Percentiles rank a stretch among this genome's conserved stretches.
Evolutionary conservation across 768 basidiomycete species (phyloP).

Genomic region (Leccinum longicurvipes): DNA sequence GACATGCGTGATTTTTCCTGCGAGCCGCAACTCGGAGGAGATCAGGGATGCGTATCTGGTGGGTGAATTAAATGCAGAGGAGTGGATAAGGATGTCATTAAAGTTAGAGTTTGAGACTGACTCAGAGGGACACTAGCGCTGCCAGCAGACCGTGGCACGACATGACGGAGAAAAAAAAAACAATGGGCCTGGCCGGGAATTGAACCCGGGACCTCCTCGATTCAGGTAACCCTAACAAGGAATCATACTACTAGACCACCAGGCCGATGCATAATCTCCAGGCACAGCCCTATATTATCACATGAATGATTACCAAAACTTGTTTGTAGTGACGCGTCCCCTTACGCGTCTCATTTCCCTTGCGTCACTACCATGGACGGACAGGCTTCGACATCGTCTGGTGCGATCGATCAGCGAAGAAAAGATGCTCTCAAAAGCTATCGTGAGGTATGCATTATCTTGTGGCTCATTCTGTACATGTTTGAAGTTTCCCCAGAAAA

Average conservation of each 20-base stretch:
- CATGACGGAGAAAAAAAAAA: conserved; percentile 2
- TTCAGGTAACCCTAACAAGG: conserved; percentile 44
- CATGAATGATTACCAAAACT: not conserved
- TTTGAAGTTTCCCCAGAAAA: conserved; percentile 64
- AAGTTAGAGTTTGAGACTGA: too few species aligned
- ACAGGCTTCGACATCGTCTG: conserved; percentile 50
- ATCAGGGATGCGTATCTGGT: too few species aligned
- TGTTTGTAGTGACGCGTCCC: conserved; percentile 26
- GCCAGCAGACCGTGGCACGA: too few species aligned
- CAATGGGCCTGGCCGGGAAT: conserved; percentile 51
- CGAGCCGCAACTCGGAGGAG: too few species aligned
- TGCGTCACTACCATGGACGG: conserved; percentile 24
- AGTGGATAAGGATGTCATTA: too few species aligned
- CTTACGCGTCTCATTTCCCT: conserved; percentile 9
- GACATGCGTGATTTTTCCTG: too few species aligned
- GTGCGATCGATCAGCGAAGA: conserved; percentile 65
- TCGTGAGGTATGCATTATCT: conserved; percentile 53
- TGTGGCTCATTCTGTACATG: not conserved
- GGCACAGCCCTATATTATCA: not conserved
- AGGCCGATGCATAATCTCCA: conserved; percentile 26
- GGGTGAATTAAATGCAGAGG: too few species aligned
- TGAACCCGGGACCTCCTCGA: conserved; percentile 63
- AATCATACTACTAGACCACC: conserved; percentile 56
- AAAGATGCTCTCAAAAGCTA: conserved; percentile 74
- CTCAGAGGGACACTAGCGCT: too few species aligned